Conservation (phyloP, 176 grass and related monocot species). For the Pontederia paniculata region DNA sequence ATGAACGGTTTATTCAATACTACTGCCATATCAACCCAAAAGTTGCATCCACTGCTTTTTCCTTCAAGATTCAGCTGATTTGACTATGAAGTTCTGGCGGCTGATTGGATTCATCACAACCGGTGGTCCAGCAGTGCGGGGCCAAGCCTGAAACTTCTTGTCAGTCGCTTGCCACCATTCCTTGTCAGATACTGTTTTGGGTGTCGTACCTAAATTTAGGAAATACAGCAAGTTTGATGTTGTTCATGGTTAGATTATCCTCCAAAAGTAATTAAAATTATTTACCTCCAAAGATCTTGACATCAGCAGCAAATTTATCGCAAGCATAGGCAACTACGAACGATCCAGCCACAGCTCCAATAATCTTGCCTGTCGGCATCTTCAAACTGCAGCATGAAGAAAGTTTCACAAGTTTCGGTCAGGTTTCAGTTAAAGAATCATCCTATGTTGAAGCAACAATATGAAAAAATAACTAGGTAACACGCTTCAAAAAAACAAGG, state of each 20-base stretch:
- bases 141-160: conserved; percentile 78
- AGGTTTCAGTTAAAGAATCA: too few species aligned
- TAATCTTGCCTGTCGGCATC: conserved; percentile 13
- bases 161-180: conserved; percentile 84
- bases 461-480: too few species aligned
- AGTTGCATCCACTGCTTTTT: neutral
- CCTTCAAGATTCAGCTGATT: conserved; percentile 43
- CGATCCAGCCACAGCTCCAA: conserved; percentile 26
- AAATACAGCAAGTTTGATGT: neutral
- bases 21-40: neutral
- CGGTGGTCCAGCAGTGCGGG: conserved; percentile 52
- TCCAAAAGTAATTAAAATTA: neutral
- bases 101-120: conserved; percentile 94
- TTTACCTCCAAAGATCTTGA: conserved; percentile 74
- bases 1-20: neutral
- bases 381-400: neutral
- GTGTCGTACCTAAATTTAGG: conserved; percentile 61
- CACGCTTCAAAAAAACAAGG: too few species aligned
- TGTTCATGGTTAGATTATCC: neutral
- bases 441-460: too few species aligned
- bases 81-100: conserved; percentile 81
- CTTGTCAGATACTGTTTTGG: conserved; percentile 44
- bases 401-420: too few species aligned
- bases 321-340: conserved; percentile 33
- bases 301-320: conserved; percentile 39